These are phyloP conservation scores for Venustampulla echinocandica DNA, from an alignment of 495 filamentous ascomycete species.

Conservation along the genomic window DNA sequence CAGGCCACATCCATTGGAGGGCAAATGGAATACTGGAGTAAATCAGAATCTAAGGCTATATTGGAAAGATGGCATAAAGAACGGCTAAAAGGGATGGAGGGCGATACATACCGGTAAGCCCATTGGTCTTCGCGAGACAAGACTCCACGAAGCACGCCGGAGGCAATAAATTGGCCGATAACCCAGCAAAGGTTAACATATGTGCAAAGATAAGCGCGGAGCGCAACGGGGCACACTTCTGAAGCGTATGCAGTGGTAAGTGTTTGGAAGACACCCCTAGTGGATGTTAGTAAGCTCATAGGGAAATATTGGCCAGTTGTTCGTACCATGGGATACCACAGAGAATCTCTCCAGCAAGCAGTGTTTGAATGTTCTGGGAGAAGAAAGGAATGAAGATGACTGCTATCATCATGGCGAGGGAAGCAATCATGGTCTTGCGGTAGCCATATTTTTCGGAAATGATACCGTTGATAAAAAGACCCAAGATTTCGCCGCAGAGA, in stretches of 20 bases:
- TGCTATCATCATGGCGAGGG: conserved; percentile 49
- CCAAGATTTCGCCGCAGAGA: conserved; percentile 59
- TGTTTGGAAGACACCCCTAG: conserved; percentile 47
- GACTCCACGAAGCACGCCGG: conserved; percentile 51
- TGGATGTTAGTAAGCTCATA: not conserved
- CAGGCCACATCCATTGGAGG: conserved; percentile 68
- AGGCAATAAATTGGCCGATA: conserved; percentile 56
- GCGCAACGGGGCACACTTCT: conserved; percentile 55
- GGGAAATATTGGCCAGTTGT: too few relatives aligned
- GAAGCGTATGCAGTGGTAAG: conserved; percentile 61
- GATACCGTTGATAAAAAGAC: conserved; percentile 63
- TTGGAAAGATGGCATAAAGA: not conserved
- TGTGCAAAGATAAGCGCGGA: conserved; percentile 58
- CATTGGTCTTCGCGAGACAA: conserved; percentile 44
- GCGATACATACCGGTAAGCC: conserved; percentile 40
- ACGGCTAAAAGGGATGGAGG: conserved; percentile 11
- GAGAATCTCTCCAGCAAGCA: conserved; percentile 64
- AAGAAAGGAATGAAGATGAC: conserved; percentile 72
- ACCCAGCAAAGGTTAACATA: conserved; percentile 71
- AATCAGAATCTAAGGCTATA: too few relatives aligned
- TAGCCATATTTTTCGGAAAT: conserved; percentile 60
- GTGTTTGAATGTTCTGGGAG: conserved; percentile 54
- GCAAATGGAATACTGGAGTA: conserved; percentile 20
- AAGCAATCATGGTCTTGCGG: conserved; percentile 51
- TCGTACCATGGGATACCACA: conserved; percentile 48